Conservation (phyloP, 768 basidiomycete species). For the Hemileccinum impolitum region DNA sequence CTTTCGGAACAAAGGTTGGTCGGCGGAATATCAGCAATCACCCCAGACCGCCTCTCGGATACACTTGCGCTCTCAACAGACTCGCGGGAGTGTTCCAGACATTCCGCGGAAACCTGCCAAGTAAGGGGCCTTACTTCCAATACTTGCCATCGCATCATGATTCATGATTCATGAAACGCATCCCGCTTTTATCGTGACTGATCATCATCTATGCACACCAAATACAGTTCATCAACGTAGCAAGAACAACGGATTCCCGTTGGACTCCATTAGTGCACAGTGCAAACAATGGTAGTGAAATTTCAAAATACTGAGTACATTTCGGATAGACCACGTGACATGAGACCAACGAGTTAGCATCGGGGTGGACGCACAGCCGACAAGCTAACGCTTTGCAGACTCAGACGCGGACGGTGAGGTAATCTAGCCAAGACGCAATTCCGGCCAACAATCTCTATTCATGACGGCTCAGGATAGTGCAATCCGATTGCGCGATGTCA, state of each 20-base stretch:
- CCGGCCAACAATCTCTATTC: neutral
- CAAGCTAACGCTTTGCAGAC: neutral
- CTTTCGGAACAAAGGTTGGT: neutral
- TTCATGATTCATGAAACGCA: conserved; percentile 2
- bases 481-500: conserved; percentile 13
- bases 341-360: neutral
- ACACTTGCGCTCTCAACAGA: neutral
- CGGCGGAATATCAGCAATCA: neutral
- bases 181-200: conserved; percentile 2
- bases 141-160: too few species aligned
- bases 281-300: neutral
- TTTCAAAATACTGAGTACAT: neutral
- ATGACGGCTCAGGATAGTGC: neutral
- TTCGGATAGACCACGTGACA: too few species aligned
- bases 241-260: conserved; percentile 2
- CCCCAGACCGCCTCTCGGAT: neutral
- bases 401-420: conserved; percentile 7
- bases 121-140: neutral
- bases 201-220: neutral
- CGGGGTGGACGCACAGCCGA: neutral
- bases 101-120: neutral
- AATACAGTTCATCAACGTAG: neutral
- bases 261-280: neutral
- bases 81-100: neutral
- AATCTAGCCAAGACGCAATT: conserved; percentile 2